phyloP scores from a whole-genome alignment of 495 filamentous ascomycete species.

The Trichoderma gamsii region DNA sequence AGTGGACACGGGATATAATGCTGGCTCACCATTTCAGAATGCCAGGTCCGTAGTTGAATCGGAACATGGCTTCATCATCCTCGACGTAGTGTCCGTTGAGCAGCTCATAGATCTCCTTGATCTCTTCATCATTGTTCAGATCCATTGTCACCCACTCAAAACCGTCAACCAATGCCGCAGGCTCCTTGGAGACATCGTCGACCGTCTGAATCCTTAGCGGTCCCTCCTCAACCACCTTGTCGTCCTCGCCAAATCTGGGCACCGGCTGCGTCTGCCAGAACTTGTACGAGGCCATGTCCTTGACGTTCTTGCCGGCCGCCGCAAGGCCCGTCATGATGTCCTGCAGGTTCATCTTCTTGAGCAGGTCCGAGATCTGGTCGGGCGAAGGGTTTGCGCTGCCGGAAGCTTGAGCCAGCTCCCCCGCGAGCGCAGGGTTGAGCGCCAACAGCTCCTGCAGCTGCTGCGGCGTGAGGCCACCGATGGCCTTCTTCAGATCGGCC shows the following conservation, averaged over 20 bases:
- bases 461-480: constrained; percentile 39
- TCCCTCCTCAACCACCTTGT: constrained; percentile 43
- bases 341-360: constrained; percentile 67
- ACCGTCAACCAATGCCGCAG: constrained; percentile 57
- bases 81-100: constrained; percentile 92
- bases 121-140: constrained; percentile 51
- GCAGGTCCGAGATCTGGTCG: constrained; percentile 42
- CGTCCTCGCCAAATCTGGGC: constrained; percentile 64
- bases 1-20: not conserved
- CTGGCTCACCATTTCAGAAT: constrained; percentile 76
- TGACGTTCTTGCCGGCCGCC: constrained; percentile 73
- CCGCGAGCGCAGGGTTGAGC: constrained; percentile 56
- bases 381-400: constrained; percentile 24
- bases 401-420: constrained; percentile 39
- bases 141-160: constrained; percentile 96
- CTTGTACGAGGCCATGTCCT: constrained; percentile 94
- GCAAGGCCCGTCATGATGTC: constrained; percentile 79
- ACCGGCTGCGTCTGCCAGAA: constrained; percentile 99
- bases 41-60: constrained; percentile 85
- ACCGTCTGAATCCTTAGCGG: constrained; percentile 59
- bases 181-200: constrained; percentile 65
- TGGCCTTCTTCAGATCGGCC: constrained; percentile 37
- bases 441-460: constrained; percentile 51
- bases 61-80: constrained; percentile 92
- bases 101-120: constrained; percentile 81